Evolutionary conservation across 148 eudicot species (phyloP).

Genomic region (Suaeda aralocaspica): DNA sequence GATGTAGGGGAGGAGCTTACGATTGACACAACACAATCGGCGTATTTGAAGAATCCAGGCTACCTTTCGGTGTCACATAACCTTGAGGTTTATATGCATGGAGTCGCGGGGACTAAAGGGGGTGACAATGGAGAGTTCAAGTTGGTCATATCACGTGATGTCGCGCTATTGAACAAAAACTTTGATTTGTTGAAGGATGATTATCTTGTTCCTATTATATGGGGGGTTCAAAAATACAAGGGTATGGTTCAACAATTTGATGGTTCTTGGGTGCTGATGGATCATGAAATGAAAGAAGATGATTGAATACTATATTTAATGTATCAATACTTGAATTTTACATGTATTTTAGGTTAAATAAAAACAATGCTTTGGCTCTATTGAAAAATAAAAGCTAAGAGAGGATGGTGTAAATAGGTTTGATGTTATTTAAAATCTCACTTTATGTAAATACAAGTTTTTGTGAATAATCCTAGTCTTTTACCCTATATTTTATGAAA

Average conservation of each 20-base stretch:
- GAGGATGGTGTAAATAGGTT: too few species aligned
- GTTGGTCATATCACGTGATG: slow-evolving; percentile 51
- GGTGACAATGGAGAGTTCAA: slow-evolving; percentile 40
- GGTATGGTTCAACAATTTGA: slow-evolving; percentile 79
- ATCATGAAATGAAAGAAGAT: slow-evolving; percentile 40
- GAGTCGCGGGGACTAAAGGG: slow-evolving; percentile 65
- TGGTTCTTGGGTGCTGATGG: slow-evolving; percentile 68
- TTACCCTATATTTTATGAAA: too few species aligned
- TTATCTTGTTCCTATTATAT: slow-evolving; percentile 41
- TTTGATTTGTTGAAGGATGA: slow-evolving; percentile 52
- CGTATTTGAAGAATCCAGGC: slow-evolving; percentile 53
- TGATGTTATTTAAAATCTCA: too few species aligned
- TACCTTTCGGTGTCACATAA: slow-evolving; percentile 40
- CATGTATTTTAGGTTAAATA: too few species aligned
- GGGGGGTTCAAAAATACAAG: slow-evolving; percentile 61
- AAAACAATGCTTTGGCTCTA: too few species aligned
- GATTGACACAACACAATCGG: slow-evolving; percentile 47
- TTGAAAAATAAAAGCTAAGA: too few species aligned
- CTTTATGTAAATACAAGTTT: too few species aligned
- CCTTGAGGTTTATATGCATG: slow-evolving; percentile 72
- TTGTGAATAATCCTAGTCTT: too few species aligned
- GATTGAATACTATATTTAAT: not conserved
- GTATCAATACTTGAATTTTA: too few species aligned
- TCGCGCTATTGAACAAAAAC: slow-evolving; percentile 53
- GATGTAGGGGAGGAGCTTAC: slow-evolving; percentile 55